phyloP scores from a whole-genome alignment of 345 rosid species.

The Laguncularia racemosa region DNA sequence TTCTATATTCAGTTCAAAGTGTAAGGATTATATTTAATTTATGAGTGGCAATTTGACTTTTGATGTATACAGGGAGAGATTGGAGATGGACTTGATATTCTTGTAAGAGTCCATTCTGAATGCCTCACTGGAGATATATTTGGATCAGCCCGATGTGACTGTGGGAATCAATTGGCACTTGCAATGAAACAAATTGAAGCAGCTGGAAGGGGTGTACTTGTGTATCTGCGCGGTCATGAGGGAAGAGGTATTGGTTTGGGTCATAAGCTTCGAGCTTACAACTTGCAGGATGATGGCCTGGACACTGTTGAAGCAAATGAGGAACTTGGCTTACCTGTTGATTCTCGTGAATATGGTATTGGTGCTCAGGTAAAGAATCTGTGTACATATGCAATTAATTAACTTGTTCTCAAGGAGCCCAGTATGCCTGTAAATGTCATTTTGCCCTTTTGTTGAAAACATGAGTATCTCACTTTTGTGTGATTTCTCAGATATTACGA shows the following conservation, averaged over 20 bases:
- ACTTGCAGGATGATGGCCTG: constrained; percentile 50
- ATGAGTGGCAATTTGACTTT: background rate
- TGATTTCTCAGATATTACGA: constrained; percentile 36
- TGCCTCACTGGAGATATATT: constrained; percentile 95
- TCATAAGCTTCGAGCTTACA: constrained; percentile 76
- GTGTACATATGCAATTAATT: background rate
- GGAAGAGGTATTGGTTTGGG: constrained; percentile 84
- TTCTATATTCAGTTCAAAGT: too few species aligned
- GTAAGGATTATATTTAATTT: too few species aligned
- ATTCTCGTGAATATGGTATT: constrained; percentile 79
- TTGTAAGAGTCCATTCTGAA: constrained; percentile 90
- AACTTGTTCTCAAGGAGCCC: too few species aligned
- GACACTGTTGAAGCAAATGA: constrained; percentile 68
- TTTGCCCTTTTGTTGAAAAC: background rate
- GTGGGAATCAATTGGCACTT: constrained; percentile 66
- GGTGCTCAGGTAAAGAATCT: constrained; percentile 67
- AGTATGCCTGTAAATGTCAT: background rate
- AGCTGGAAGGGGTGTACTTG: constrained; percentile 65
- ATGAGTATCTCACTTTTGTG: background rate
- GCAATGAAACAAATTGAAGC: constrained; percentile 88
- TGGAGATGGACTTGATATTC: constrained; percentile 64
- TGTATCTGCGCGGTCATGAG: constrained; percentile 92
- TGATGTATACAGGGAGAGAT: constrained; percentile 50
- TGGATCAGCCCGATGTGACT: constrained; percentile 73
- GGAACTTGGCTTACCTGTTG: constrained; percentile 63